Evolutionary conservation across 768 basidiomycete genomes (phyloP).

Genomic region (Phanerodontia chrysosporium): DNA sequence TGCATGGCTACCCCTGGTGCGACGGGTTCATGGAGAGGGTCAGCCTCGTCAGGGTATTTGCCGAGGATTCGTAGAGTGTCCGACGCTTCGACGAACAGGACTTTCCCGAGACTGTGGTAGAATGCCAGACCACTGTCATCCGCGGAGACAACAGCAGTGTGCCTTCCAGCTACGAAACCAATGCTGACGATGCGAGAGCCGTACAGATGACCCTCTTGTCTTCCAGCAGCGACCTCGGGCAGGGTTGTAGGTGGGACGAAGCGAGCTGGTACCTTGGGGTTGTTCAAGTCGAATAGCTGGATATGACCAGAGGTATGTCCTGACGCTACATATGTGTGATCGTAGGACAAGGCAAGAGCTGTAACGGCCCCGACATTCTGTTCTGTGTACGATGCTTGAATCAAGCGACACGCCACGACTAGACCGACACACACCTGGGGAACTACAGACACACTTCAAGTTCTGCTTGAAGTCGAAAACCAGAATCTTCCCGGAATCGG

Average conservation of each 20-base stretch:
- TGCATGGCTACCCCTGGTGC: constrained; percentile 17
- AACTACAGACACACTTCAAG: constrained; percentile 70
- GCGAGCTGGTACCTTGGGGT: constrained; percentile 64
- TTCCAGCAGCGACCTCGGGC: constrained; percentile 63
- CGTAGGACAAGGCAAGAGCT: constrained; percentile 87
- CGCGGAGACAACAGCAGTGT: constrained; percentile 88
- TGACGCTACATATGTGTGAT: constrained; percentile 88
- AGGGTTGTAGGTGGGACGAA: constrained; percentile 67
- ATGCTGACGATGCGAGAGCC: constrained; percentile 79
- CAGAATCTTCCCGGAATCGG: constrained; percentile 67
- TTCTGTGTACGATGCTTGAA: constrained; percentile 31
- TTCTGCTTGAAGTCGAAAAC: constrained; percentile 93
- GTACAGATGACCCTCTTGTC: constrained; percentile 81
- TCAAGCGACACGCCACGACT: neutral
- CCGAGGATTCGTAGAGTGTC: constrained; percentile 93
- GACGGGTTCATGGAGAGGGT: constrained; percentile 10
- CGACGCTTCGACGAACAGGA: constrained; percentile 91
- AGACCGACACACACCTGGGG: constrained; percentile 45
- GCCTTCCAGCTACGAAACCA: constrained; percentile 85
- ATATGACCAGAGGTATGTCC: constrained; percentile 85
- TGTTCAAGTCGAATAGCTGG: constrained; percentile 78
- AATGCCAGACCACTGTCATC: constrained; percentile 92
- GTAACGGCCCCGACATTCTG: constrained; percentile 71
- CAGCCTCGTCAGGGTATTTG: constrained; percentile 66
- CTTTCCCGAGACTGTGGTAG: constrained; percentile 90